Conservation (phyloP, 352 stramenopile species). For the Albugo candida region DNA sequence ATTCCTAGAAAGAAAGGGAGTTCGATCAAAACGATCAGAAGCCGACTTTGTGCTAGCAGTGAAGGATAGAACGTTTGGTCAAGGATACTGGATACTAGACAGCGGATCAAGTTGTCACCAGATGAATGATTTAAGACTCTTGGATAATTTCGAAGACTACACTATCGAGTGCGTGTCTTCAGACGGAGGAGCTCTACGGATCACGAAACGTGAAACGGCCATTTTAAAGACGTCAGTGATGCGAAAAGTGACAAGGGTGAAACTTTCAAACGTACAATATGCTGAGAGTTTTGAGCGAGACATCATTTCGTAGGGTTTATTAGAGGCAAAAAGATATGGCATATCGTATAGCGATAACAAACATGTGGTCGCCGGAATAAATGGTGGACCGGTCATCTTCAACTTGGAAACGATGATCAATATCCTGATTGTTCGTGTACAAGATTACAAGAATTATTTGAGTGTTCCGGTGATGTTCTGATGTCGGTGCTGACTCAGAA, state of each 20-base stretch:
- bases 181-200: neutral
- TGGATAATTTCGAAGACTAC: neutral
- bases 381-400: neutral
- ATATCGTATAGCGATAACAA: neutral
- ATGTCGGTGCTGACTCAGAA: neutral
- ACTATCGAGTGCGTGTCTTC: neutral
- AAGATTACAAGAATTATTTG: neutral
- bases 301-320: neutral
- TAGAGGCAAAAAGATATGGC: neutral
- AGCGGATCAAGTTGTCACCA: neutral
- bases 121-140: neutral
- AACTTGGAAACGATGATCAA: neutral
- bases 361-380: neutral
- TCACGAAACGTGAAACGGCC: neutral
- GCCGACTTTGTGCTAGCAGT: neutral
- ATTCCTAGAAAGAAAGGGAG: neutral
- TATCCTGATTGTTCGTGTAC: neutral
- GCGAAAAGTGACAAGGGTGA: neutral
- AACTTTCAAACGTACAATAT: neutral
- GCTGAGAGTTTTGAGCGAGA: neutral
- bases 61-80: neutral
- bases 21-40: neutral
- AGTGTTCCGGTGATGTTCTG: neutral
- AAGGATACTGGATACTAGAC: neutral
- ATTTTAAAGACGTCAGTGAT: neutral